Evolutionary conservation across 140 eudicot species (phyloP).

Genomic region (Bidens hawaiensis): DNA sequence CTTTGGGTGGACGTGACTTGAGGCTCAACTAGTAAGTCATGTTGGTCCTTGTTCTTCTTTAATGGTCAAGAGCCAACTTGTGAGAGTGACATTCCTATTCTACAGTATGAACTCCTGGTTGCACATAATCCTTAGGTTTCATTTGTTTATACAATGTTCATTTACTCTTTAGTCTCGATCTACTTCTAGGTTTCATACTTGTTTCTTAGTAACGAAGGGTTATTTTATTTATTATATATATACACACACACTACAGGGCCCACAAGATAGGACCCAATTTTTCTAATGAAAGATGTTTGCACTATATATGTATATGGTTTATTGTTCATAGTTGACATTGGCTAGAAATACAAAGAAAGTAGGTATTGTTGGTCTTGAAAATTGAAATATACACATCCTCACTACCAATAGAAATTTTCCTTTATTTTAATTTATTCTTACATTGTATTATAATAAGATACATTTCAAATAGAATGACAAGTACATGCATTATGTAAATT

Average conservation of each 20-base stretch:
- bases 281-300: conserved; percentile 7
- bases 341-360: conserved; percentile 32
- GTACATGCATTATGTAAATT: too few relatives aligned
- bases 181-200: background rate
- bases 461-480: too few relatives aligned
- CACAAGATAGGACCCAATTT: background rate
- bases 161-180: background rate
- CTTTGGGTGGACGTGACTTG: too few relatives aligned
- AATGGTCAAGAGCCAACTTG: background rate
- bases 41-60: background rate
- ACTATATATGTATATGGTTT: conserved; percentile 7
- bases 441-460: too few relatives aligned
- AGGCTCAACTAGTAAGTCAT: too few relatives aligned
- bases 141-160: background rate
- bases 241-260: background rate
- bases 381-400: too few relatives aligned
- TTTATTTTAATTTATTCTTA: too few relatives aligned
- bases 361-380: conserved; percentile 29
- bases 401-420: background rate
- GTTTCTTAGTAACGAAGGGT: background rate
- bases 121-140: background rate
- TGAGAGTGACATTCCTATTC: conserved; percentile 1
- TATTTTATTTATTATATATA: background rate
- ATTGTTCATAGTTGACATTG: conserved; percentile 27
- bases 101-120: background rate